Evolutionary conservation across 2,329 filamentous ascomycete species (phyloP).

Genomic region (Phyllosticta citrichinensis): DNA sequence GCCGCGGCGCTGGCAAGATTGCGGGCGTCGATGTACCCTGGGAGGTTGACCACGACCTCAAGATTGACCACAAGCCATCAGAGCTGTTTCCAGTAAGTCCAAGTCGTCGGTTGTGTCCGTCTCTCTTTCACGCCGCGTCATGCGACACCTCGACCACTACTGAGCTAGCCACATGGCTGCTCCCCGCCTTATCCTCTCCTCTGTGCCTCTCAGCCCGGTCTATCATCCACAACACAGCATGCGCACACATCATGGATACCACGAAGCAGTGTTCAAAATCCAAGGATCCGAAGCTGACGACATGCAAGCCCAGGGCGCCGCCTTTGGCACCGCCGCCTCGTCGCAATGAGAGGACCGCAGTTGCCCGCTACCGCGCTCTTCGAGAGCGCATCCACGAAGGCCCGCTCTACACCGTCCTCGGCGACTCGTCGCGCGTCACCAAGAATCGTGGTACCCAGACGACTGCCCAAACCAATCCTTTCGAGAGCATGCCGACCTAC

Average conservation of each 20-base stretch:
- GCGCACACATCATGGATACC: neutral
- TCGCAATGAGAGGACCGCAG: constrained; percentile 35
- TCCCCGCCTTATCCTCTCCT: neutral
- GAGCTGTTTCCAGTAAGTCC: constrained; percentile 32
- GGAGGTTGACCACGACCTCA: constrained; percentile 32
- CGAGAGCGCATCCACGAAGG: constrained; percentile 49
- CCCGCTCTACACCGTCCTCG: constrained; percentile 48
- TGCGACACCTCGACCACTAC: neutral
- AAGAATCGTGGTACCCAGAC: constrained; percentile 26
- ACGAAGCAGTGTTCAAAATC: neutral
- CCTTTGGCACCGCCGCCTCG: constrained; percentile 26
- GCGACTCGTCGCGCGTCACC: constrained; percentile 35
- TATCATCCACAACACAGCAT: neutral
- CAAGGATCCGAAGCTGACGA: neutral
- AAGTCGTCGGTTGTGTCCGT: neutral
- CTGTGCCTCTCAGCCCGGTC: neutral
- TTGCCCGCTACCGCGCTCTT: constrained; percentile 42
- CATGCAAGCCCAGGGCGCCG: constrained; percentile 4
- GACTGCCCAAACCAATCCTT: constrained; percentile 43
- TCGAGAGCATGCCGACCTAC: constrained; percentile 52
- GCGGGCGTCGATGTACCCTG: constrained; percentile 33
- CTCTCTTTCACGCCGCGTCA: neutral
- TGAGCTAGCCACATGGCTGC: neutral
- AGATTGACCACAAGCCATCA: constrained; percentile 25
- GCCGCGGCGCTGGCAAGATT: constrained; percentile 28